Evolutionary conservation across 1,284 basidiomycete species (phyloP), one percentile per base, ranked within the genome.

Genomic region (Cronartium quercuum): DNA sequence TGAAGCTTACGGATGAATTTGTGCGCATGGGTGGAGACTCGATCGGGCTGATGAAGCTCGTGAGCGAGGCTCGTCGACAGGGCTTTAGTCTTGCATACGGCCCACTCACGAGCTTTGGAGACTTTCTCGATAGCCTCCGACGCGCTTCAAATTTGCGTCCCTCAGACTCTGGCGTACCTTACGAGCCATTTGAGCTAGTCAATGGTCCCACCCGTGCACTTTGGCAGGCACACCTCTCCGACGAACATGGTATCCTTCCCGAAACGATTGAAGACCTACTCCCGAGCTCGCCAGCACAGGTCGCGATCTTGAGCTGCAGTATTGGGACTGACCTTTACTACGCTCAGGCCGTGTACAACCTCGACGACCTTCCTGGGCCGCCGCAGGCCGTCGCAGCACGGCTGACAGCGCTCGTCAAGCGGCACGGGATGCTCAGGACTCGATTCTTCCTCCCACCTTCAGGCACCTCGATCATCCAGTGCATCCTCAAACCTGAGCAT

Each of bases 11-110:
- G 41, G 79, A 79, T 66, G 68, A 67, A 9, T 79, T 79, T 68
- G 76, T 77, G 5, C 76, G 71, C 41, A 68, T 79, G 4, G 79
- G 79, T 1, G 79, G 79, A 18, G 79, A 79, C 58, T 79, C 78
- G 47, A 79, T 79, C 65, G 75, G 78, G 2, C 78, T 79, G 67
- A 76, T 79, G 76, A 76, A 76, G 70, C 62, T 77, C n/a, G 71
- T 79, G 13, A 42, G 76, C n/a, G 51, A 42, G 3, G n/a, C 79
- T 0, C 61, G 77, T 0, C 38, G 51, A 10, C 41, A 42, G 12
- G 77, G 77, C 10, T 78, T 64, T n/a, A n/a, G n/a, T n/a, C n/a
- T n/a, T n/a, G n/a, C n/a, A n/a, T n/a, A n/a, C 64, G 5, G 68
- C 76, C 21, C 42, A 79, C 12, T 76, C 75, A 7, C 69, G 77